Conservation (phyloP, 2,329 filamentous ascomycete species). For the Sodiomyces alkalinus region DNA sequence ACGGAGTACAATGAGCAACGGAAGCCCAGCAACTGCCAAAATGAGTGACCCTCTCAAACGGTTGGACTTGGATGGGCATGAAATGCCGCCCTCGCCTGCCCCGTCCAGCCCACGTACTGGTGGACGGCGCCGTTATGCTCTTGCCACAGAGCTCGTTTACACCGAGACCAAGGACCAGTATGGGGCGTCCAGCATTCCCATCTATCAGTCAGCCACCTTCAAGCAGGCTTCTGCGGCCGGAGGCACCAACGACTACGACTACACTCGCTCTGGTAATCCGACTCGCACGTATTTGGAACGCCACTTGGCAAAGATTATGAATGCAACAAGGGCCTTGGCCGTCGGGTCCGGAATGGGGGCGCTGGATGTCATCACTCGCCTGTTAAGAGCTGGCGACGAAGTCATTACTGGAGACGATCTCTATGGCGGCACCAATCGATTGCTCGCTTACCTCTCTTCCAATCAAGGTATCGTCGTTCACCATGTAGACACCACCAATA, state of each 20-base stretch:
- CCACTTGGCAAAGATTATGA: constrained; percentile 98
- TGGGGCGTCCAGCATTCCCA: constrained; percentile 88
- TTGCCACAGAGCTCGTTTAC: constrained; percentile 92
- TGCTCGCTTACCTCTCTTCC: constrained; percentile 80
- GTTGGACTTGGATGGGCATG: constrained; percentile 68
- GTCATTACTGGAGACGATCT: constrained; percentile 95
- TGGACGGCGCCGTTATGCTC: constrained; percentile 68
- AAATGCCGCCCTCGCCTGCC: constrained; percentile 80
- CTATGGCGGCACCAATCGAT: constrained; percentile 86
- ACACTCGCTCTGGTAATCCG: constrained; percentile 93
- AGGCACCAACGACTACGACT: constrained; percentile 83
- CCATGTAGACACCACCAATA: constrained; percentile 84
- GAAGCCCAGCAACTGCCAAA: constrained; percentile 2
- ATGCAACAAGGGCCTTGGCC: constrained; percentile 75
- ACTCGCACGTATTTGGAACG: constrained; percentile 92
- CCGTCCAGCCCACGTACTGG: constrained; percentile 81
- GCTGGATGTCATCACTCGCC: constrained; percentile 84
- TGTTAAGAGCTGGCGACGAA: constrained; percentile 85
- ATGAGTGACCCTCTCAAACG: constrained; percentile 29
- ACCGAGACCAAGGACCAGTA: constrained; percentile 96
- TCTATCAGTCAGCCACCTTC: constrained; percentile 97
- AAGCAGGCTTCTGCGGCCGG: constrained; percentile 74
- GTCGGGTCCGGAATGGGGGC: constrained; percentile 97
- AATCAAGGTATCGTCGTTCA: constrained; percentile 88
- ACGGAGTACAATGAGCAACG: constrained; percentile 3